Conservation (phyloP, 495 filamentous ascomycete species). For the Penicillium coffeae region DNA sequence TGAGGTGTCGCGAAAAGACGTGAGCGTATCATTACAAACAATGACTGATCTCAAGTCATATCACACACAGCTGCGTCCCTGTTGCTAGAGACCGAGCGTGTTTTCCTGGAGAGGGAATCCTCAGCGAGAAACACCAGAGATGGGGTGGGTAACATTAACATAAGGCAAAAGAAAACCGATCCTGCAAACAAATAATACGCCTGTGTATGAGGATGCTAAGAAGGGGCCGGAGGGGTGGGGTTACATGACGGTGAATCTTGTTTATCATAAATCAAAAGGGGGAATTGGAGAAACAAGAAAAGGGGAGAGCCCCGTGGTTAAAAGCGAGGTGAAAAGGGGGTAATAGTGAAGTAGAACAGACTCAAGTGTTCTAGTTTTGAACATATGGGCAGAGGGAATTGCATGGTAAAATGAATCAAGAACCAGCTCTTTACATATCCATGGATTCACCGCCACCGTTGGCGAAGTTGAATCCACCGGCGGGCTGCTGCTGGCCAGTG, state of each 20-base stretch:
- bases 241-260: constrained; percentile 61
- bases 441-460: constrained; percentile 89
- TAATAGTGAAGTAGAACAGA: constrained; percentile 11
- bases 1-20: not conserved
- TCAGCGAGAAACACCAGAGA: constrained; percentile 11
- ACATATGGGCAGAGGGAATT: not conserved
- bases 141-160: constrained; percentile 23
- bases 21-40: constrained; percentile 6
- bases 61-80: constrained; percentile 8
- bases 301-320: constrained; percentile 6
- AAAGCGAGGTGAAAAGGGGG: constrained; percentile 1
- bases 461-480: constrained; percentile 85
- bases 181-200: constrained; percentile 38
- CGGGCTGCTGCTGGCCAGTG: constrained; percentile 66
- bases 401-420: too few relatives aligned
- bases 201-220: constrained; percentile 47
- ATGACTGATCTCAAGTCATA: constrained; percentile 1
- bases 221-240: constrained; percentile 25
- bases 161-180: constrained; percentile 28
- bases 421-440: constrained; percentile 78
- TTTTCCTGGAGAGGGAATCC: constrained; percentile 8
- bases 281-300: constrained; percentile 13
- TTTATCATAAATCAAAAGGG: constrained; percentile 44
- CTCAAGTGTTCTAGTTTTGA: not conserved
- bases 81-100: constrained; percentile 12